A percentile compares a stretch with the other conserved stretches of the same genome.
These are phyloP conservation scores for Chlamydomonas incerta DNA, from an alignment of 139 green algal genomes.

Conservation along the genomic window DNA sequence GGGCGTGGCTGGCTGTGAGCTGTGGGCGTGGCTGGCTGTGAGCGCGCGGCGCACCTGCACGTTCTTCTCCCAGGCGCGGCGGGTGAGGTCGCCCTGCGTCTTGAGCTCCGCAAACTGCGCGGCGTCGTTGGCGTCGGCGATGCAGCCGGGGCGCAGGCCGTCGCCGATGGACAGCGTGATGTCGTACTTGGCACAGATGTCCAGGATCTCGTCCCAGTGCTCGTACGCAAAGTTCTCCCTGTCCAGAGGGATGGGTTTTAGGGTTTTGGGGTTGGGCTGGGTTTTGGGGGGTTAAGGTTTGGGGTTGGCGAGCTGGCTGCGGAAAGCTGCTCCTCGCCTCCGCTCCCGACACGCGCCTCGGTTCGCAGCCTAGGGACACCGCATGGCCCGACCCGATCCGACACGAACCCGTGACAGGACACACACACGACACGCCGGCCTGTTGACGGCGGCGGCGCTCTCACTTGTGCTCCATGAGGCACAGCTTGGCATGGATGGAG, in stretches of 20 bases:
- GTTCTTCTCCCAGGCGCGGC: conserved; percentile 91
- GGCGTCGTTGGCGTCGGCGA: conserved; percentile 94
- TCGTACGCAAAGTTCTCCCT: conserved; percentile 98
- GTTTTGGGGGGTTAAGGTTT: too few species aligned
- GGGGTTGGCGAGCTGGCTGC: too few species aligned
- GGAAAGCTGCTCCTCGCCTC: too few species aligned
- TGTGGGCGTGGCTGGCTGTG: too few species aligned
- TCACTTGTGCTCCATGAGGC: conserved; percentile 85
- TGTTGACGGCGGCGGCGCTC: too few species aligned
- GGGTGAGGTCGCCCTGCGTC: conserved; percentile 95
- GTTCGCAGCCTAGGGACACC: too few species aligned
- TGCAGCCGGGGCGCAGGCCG: conserved; percentile 91
- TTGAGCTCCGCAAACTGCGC: conserved; percentile 97
- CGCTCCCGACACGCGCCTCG: too few species aligned
- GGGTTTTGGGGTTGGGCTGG: background rate
- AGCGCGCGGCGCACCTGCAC: conserved; percentile 81
- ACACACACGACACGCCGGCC: too few species aligned
- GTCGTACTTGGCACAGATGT: conserved; percentile 95
- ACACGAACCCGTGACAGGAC: too few species aligned
- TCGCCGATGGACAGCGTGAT: conserved; percentile 93
- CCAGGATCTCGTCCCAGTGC: conserved; percentile 98
- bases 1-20: too few species aligned
- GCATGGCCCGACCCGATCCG: too few species aligned
- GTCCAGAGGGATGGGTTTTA: background rate
- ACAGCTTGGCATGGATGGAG: conserved; percentile 97